phyloP scores from a whole-genome alignment of 257 asterid genomes.

The Solanum pennellii region DNA sequence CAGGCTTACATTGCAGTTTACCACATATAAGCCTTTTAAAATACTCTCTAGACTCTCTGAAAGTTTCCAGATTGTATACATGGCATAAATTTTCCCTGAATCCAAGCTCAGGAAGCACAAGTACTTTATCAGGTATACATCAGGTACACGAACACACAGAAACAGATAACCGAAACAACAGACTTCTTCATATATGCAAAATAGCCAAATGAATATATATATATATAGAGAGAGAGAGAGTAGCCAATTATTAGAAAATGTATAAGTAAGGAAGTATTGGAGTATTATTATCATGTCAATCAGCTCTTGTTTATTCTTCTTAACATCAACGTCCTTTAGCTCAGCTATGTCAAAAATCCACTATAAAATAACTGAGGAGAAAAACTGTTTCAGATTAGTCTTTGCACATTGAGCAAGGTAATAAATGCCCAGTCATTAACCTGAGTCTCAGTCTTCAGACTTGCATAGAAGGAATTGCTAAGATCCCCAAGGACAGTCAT shows the following conservation, averaged over 20 bases:
- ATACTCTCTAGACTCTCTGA: neutral
- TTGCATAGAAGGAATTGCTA: constrained; percentile 42
- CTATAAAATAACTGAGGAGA: neutral
- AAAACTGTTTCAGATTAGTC: neutral
- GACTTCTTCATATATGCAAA: neutral
- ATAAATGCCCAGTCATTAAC: constrained; percentile 20
- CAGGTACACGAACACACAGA: neutral
- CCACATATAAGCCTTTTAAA: neutral
- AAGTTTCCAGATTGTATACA: neutral
- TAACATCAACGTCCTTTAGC: neutral
- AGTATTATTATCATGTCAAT: neutral
- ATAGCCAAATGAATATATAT: neutral
- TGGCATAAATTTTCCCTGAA: neutral
- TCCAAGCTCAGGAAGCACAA: neutral
- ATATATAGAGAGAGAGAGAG: neutral
- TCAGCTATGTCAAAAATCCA: neutral
- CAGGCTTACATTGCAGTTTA: neutral
- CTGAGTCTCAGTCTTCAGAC: constrained; percentile 58
- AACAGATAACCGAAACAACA: neutral
- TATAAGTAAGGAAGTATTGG: neutral
- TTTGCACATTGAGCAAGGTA: neutral
- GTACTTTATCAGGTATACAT: neutral
- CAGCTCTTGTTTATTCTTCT: neutral
- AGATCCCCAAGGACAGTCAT: constrained; percentile 53
- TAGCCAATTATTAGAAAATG: neutral